These are phyloP conservation scores for Kalanchoe fedtschenkoi DNA, from an alignment of 164 flowering plant genomes.

Conservation along the genomic window DNA sequence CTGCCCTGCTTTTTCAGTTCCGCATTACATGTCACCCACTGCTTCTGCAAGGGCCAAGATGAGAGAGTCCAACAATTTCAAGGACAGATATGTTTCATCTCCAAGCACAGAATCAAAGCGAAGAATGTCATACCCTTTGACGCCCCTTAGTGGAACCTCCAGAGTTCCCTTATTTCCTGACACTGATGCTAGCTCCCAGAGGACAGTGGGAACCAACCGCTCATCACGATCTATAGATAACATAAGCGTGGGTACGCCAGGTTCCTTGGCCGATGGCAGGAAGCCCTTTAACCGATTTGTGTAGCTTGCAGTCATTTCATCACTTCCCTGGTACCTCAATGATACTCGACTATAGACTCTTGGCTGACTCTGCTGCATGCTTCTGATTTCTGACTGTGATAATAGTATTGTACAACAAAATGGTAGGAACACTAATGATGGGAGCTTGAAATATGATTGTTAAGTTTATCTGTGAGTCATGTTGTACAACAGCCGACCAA, in stretches of 20 bases:
- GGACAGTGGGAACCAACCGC: neutral
- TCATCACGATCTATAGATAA: neutral
- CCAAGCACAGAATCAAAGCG: neutral
- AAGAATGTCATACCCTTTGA: constrained; percentile 1
- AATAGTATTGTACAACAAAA: neutral
- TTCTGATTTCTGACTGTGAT: neutral
- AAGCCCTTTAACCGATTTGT: neutral
- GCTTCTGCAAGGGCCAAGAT: neutral
- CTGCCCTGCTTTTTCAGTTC: neutral
- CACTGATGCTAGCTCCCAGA: neutral
- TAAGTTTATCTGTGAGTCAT: too few relatives aligned
- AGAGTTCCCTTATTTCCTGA: neutral
- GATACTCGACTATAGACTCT: too few relatives aligned
- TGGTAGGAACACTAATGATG: neutral
- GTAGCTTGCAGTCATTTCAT: neutral
- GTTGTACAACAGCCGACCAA: too few relatives aligned
- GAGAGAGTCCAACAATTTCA: neutral
- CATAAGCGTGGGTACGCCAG: neutral
- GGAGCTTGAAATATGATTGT: too few relatives aligned
- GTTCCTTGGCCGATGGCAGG: neutral
- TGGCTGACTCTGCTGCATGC: neutral
- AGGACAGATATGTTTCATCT: neutral
- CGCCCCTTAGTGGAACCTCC: neutral
- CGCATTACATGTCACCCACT: neutral
- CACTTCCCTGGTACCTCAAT: too few relatives aligned